These are phyloP conservation scores for Vigna trinervia DNA, from an alignment of 306 rosid species.

Conservation along the genomic window DNA sequence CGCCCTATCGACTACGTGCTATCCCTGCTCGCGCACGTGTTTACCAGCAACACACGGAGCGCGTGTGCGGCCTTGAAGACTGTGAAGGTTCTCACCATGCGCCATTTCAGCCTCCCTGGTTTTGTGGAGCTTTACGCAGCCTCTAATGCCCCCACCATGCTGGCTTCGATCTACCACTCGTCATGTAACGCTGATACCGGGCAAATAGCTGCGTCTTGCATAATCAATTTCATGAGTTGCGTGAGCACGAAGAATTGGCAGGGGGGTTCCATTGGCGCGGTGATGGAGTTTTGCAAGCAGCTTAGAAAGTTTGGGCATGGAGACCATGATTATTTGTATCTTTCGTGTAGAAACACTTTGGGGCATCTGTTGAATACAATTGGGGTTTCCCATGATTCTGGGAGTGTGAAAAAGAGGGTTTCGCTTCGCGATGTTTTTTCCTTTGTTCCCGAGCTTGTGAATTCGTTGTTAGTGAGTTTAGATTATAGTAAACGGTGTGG, in stretches of 20 bases:
- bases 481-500: conserved; percentile 36
- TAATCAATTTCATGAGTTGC: conserved; percentile 57
- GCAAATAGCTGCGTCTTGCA: conserved; percentile 49
- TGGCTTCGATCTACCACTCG: conserved; percentile 65
- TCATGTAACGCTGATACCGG: conserved; percentile 35
- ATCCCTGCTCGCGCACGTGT: conserved; percentile 50
- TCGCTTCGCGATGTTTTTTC: conserved; percentile 55
- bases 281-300: conserved; percentile 71
- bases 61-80: not conserved
- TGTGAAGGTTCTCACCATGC: conserved; percentile 44
- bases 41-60: conserved; percentile 45
- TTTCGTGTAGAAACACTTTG: conserved; percentile 58
- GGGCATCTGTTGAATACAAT: conserved; percentile 52
- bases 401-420: conserved; percentile 35
- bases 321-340: conserved; percentile 58
- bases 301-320: conserved; percentile 54
- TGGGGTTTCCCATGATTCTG: conserved; percentile 27
- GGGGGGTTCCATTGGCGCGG: conserved; percentile 49
- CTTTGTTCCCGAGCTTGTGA: conserved; percentile 60
- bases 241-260: conserved; percentile 38
- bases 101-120: conserved; percentile 41
- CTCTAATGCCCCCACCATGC: conserved; percentile 55
- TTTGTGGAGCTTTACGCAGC: conserved; percentile 45
- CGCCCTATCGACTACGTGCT: conserved; percentile 53
- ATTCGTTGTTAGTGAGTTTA: conserved; percentile 58